Evolutionary conservation across 164 flowering plant genomes (phyloP), one percentile per base, ranked within the genome.

Genomic region (Magnolia kwangsiensis): DNA sequence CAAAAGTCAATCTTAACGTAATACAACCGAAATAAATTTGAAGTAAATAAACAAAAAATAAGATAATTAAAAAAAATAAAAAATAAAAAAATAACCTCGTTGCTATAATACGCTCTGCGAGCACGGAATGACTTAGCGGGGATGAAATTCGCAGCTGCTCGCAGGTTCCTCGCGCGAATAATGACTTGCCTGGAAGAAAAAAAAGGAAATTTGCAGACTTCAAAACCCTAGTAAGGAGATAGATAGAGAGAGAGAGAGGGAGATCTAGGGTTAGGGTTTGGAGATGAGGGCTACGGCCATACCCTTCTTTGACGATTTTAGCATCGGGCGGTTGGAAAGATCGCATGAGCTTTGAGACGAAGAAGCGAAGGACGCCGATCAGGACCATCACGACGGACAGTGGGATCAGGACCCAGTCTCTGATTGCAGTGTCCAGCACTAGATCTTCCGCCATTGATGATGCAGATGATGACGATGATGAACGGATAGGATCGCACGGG

Each of bases 331-430:
- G 99, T 76, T 86, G 95, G 77, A 82, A 74, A 49, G 99, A 87
- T 20, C 92, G 89, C 95, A 92, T 91, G 86, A 96, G 98, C 85
- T 96, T 96, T 67, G 98, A 85, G 69, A 94, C 98, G 69, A 94
- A 96, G 87, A 92, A 85, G 58, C 98, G 97, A 71, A 96, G 94
- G 68, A 96, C 76, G 9, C 98, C 98, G 73, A 96, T 94, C 71
- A 94, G 91, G 19, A 93, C 98, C 99, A 95, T 95, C 19, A 95
- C 99, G 19, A 91, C 89, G 7, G 99, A 93, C 31, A 95, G 88
- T 10, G 99, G 99, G 31, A 95, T 93, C 79, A 95, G 82, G 50
- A 95, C 99, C 99, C 99, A 95, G 73, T 95, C 95, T 84, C 99
- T 93, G 80, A 95, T 95, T 59, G 99, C 98, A 67, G 95, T 90